Conservation (phyloP, 202 grass and related monocot species). For the Cymbopogon flexuosus region DNA sequence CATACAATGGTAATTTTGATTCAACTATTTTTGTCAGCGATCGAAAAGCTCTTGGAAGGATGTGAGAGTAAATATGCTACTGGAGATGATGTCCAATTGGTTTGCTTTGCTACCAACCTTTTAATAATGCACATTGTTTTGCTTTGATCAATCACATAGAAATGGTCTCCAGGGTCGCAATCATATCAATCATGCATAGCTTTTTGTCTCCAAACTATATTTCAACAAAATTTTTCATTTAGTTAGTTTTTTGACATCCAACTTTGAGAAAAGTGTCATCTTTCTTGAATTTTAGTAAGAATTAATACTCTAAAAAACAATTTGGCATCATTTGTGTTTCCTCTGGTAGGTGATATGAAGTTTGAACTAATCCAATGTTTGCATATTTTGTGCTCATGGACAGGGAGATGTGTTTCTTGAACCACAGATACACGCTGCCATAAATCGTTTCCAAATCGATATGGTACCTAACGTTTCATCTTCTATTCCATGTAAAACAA, state of each 20-base stretch:
- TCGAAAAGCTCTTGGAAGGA: constrained; percentile 70
- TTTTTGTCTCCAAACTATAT: background rate
- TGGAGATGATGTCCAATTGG: constrained; percentile 74
- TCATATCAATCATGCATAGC: background rate
- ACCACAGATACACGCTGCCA: constrained; percentile 47
- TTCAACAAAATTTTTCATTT: background rate
- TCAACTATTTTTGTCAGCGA: constrained; percentile 46
- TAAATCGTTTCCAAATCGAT: constrained; percentile 62
- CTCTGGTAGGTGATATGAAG: background rate
- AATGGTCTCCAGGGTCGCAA: background rate
- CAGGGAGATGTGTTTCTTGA: constrained; percentile 64
- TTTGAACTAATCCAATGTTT: background rate
- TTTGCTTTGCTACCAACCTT: constrained; percentile 36
- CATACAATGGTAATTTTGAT: background rate
- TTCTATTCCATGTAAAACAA: background rate
- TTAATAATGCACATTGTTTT: constrained; percentile 18
- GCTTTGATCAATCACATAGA: background rate
- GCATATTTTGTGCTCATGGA: constrained; percentile 4
- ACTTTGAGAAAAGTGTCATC: background rate
- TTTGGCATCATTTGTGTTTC: background rate
- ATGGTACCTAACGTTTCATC: constrained; percentile 21
- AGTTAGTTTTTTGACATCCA: background rate
- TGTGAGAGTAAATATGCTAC: constrained; percentile 65
- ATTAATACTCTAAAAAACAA: background rate
- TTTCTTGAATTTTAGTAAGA: background rate